Conservation (phyloP, 129 eudicot species). For the Daucus carota region DH1_v3.0 NC_030387.2:32628501-32629000, state of each 20-base stretch:
- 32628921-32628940: no score
- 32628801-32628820: not conserved
- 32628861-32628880: constrained; percentile 77
- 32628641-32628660: not conserved
- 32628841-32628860: constrained; percentile 74
- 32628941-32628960: no score
- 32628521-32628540: no score
- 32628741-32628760: not conserved
- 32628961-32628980: not conserved
- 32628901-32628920: no score
- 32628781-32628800: no score
- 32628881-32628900: constrained; percentile 66
- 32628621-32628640: no score
- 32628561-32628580: no score
- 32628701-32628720: not conserved
- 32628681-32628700: not conserved
- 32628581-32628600: no score
- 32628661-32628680: not conserved
- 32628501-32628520: no score
- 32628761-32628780: no score
- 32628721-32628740: not conserved
- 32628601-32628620: no score
- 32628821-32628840: constrained; percentile 49
- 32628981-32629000: not conserved
- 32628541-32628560: no score